phyloP scores from a whole-genome alignment of 495 filamentous ascomycete species.

The Podospora conica region DNA sequence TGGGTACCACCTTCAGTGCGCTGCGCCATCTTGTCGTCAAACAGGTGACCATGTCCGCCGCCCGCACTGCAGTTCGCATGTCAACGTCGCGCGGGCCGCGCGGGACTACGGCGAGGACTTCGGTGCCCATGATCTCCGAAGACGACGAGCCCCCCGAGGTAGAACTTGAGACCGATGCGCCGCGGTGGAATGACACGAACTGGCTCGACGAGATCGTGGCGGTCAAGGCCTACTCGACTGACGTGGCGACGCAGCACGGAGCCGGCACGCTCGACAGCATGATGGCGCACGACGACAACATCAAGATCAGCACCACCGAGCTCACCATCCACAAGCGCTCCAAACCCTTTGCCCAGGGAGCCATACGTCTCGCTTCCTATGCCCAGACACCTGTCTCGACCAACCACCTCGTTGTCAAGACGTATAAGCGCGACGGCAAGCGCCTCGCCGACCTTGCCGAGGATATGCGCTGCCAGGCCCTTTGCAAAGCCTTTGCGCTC shows the following conservation, averaged over 20 bases:
- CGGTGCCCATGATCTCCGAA: constrained; percentile 16
- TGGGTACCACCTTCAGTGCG: constrained; percentile 24
- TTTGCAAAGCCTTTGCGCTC: constrained; percentile 36
- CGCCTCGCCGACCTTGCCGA: constrained; percentile 24
- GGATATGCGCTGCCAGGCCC: constrained; percentile 31
- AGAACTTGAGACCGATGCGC: constrained; percentile 16
- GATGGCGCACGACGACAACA: constrained; percentile 18
- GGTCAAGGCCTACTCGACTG: constrained; percentile 25
- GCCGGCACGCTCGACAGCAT: neutral
- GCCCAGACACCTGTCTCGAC: constrained; percentile 24
- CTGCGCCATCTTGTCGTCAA: constrained; percentile 30
- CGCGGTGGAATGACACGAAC: constrained; percentile 23
- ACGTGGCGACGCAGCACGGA: constrained; percentile 7
- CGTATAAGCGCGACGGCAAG: constrained; percentile 19
- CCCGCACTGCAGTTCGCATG: constrained; percentile 20
- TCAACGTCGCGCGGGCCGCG: no score
- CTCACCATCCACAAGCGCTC: constrained; percentile 23
- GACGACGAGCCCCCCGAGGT: neutral
- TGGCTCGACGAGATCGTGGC: constrained; percentile 27
- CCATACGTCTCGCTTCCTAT: constrained; percentile 27
- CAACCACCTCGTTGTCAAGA: constrained; percentile 30
- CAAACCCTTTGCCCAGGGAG: constrained; percentile 29
- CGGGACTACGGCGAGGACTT: constrained; percentile 11
- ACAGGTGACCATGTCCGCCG: constrained; percentile 28
- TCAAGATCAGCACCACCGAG: constrained; percentile 20